Conservation (phyloP, 495 filamentous ascomycete genomes). For the Immersiella caudata region DNA sequence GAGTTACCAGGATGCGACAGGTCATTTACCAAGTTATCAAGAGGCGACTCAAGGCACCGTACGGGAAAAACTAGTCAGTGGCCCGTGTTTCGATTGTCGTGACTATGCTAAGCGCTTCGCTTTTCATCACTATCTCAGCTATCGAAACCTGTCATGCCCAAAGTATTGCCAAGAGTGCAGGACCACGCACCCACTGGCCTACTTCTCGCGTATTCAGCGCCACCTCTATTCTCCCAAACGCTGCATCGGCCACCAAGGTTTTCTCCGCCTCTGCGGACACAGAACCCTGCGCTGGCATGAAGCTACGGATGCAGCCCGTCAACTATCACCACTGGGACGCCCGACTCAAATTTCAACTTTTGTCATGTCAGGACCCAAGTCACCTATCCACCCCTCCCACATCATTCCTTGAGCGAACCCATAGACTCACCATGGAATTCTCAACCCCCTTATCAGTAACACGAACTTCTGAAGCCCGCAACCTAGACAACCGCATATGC, state of each 20-base stretch:
- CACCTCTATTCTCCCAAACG: neutral
- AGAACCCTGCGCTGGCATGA: constrained; percentile 10
- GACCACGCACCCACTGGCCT: constrained; percentile 8
- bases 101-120: neutral
- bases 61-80: constrained; percentile 2
- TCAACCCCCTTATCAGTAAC: constrained; percentile 1
- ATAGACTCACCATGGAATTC: neutral
- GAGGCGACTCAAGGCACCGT: constrained; percentile 5
- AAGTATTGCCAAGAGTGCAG: constrained; percentile 10
- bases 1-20: too few relatives aligned
- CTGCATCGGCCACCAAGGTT: constrained; percentile 13
- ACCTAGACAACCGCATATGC: constrained; percentile 7
- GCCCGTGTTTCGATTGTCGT: constrained; percentile 7
- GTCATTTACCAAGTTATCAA: neutral
- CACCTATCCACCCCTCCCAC: constrained; percentile 7
- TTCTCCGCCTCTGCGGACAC: constrained; percentile 12
- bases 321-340: constrained; percentile 3
- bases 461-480: neutral
- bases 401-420: constrained; percentile 2
- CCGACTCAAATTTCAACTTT: constrained; percentile 5
- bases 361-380: constrained; percentile 3
- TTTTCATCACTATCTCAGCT: constrained; percentile 6
- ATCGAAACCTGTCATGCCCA: constrained; percentile 4
- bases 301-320: neutral
- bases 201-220: constrained; percentile 6